Evolutionary conservation across 176 grass and related monocot species (phyloP), one percentile per base, ranked within the genome.

Genomic region (Carex cristatella): DNA sequence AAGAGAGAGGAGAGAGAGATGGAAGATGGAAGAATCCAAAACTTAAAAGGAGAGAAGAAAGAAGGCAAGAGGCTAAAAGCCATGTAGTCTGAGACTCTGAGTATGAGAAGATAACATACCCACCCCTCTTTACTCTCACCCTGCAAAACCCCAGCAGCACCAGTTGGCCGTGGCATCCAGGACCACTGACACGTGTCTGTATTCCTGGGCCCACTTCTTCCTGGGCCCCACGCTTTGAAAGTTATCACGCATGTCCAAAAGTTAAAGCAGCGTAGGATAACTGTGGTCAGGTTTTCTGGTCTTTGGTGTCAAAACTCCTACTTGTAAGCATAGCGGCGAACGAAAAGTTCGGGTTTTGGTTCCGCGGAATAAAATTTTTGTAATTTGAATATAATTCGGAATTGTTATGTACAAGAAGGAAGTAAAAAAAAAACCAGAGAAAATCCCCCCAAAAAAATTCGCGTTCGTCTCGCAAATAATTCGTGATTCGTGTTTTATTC

Each of bases 121-220:
- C 33, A 1, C 3, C 35, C 31, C 10, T 33, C 51, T 60, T 65
- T 54, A 79, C 60, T 69, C 59, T 71, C 40, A 69, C 61, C 31
- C 76, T 61, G 76, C 85, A 57, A 71, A 81, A 56, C 48, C 31
- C 56, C 69, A 51, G 48, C 59, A 46, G 35, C 38, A 65, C 40
- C 40, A 69, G 61, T 54, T 69, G 81, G 81, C 61, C 85, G 44
- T 86, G 76, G 40, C 85, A 65, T 57, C 33, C 63, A 32, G 85
- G 85, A 86, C 77, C 85, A 86, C 85, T 67, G 85, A 79, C 76
- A 81, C 85, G 85, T 86, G 75, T 81, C 85, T 12, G 49, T 58
- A 16, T 42, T 2, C 13, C 2, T 5, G 72, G 54, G 1, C 40
- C 75, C 74, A 12, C 49, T 61, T 40, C 42, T 4, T 16, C 27